Conservation (phyloP, 139 green algal species). For the Coelastrella sp. region DNA sequence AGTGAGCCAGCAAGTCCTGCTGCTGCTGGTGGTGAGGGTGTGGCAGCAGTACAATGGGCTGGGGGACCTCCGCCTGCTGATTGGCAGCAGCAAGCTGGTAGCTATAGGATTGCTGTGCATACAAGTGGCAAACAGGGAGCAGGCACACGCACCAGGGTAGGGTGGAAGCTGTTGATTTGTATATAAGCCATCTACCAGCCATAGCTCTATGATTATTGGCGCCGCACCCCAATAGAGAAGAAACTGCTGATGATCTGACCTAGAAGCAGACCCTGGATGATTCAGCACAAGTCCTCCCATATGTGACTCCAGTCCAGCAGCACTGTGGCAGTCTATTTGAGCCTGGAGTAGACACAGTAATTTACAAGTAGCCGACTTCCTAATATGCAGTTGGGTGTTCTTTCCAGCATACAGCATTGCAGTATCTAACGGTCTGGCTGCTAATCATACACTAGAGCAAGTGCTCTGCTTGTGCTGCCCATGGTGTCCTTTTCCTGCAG, state of each 20-base stretch:
- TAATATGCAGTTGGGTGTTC: not conserved
- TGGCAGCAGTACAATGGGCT: not conserved
- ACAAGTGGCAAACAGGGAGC: constrained; percentile 4
- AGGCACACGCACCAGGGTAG: constrained; percentile 27
- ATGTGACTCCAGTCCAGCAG: no score
- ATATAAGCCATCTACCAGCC: no score
- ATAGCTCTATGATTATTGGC: no score
- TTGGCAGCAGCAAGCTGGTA: not conserved
- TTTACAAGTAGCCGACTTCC: no score
- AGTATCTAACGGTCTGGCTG: not conserved
- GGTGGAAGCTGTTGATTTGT: not conserved
- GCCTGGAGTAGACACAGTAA: no score
- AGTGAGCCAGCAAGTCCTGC: not conserved
- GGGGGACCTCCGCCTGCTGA: not conserved
- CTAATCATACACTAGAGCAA: not conserved
- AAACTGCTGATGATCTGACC: no score
- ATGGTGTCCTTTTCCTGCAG: not conserved
- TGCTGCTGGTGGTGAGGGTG: not conserved
- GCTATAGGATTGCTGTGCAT: constrained; percentile 22
- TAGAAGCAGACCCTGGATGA: no score
- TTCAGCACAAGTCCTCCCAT: no score
- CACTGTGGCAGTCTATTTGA: no score
- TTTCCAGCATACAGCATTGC: not conserved
- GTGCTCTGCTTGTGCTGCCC: no score
- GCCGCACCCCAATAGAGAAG: no score